Conservation (phyloP, 1,139 yeast genomes). For the Debaryomycetaceae sp. region DNA sequence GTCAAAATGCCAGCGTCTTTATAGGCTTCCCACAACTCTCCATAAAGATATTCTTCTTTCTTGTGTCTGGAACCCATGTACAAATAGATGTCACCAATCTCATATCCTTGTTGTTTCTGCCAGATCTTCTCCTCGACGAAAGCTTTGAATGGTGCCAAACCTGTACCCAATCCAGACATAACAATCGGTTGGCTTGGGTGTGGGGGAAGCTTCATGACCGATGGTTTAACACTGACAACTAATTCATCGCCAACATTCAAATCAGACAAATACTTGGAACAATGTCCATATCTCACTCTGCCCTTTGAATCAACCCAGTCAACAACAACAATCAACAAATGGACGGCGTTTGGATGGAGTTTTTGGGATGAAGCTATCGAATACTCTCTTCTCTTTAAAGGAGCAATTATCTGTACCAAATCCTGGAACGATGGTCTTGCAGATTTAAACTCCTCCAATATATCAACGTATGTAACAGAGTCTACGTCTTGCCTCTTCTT, state of each 20-base stretch:
- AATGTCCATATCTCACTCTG: constrained; percentile 87
- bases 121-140: constrained; percentile 92
- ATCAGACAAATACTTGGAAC: constrained; percentile 86
- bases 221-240: constrained; percentile 93
- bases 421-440: constrained; percentile 80
- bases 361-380: constrained; percentile 98
- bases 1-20: constrained; percentile 89
- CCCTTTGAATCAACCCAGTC: constrained; percentile 93
- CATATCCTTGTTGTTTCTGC: constrained; percentile 86
- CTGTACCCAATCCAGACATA: constrained; percentile 98
- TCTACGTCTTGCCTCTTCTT: constrained; percentile 85
- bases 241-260: constrained; percentile 78
- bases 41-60: constrained; percentile 92
- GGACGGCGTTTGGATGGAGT: constrained; percentile 87
- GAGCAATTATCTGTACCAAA: constrained; percentile 70
- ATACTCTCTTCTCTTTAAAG: constrained; percentile 95
- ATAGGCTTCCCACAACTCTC: constrained; percentile 97
- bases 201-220: constrained; percentile 95
- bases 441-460: constrained; percentile 74
- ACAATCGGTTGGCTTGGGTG: constrained; percentile 84
- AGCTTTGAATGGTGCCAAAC: constrained; percentile 97
- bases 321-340: constrained; percentile 88
- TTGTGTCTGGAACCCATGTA: constrained; percentile 95
- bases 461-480: constrained; percentile 76
- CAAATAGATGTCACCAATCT: constrained; percentile 85